Conservation (phyloP, 345 rosid species). For the Camelina hispida region DNA sequence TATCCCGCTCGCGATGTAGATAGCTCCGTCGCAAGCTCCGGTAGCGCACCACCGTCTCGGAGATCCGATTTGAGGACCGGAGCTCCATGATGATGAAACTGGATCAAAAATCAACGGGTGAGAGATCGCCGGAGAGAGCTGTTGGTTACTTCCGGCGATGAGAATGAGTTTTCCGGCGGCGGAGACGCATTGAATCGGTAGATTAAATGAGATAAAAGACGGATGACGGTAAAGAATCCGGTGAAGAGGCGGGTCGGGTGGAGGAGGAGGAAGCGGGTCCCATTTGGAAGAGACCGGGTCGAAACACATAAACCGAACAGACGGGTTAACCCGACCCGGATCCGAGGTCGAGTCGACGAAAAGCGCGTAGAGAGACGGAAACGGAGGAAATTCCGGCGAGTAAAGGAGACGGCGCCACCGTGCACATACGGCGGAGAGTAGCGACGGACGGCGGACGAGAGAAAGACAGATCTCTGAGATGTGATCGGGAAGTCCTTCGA, state of each 20-base stretch:
- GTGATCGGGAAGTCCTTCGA: conserved; percentile 62
- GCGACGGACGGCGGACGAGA: conserved; percentile 41
- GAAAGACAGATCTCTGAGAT: conserved; percentile 52
- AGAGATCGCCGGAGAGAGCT: conserved; percentile 54
- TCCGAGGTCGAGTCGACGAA: conserved; percentile 38
- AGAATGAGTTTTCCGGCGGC: conserved; percentile 51
- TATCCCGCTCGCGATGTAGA: conserved; percentile 58
- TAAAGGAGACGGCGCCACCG: conserved; percentile 62
- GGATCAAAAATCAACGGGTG: conserved; percentile 58
- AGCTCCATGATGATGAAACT: conserved; percentile 39
- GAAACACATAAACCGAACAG: conserved; percentile 45
- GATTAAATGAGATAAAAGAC: conserved; percentile 49
- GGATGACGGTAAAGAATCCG: conserved; percentile 59
- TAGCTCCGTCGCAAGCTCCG: conserved; percentile 44
- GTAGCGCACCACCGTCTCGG: conserved; percentile 63
- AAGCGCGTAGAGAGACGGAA: conserved; percentile 51
- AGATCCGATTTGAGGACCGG: conserved; percentile 46
- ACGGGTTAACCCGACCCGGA: conserved; percentile 2
- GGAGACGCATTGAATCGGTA: conserved; percentile 54
- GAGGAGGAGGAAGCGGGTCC: conserved; percentile 51
- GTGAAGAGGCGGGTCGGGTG: conserved; percentile 44
- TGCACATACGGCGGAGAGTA: conserved; percentile 57
- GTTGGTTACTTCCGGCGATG: conserved; percentile 49
- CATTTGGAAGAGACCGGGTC: conserved; percentile 56
- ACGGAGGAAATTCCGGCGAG: conserved; percentile 56